phyloP scores from a whole-genome alignment of 345 rosid genomes.

The Populus deltoides region DNA sequence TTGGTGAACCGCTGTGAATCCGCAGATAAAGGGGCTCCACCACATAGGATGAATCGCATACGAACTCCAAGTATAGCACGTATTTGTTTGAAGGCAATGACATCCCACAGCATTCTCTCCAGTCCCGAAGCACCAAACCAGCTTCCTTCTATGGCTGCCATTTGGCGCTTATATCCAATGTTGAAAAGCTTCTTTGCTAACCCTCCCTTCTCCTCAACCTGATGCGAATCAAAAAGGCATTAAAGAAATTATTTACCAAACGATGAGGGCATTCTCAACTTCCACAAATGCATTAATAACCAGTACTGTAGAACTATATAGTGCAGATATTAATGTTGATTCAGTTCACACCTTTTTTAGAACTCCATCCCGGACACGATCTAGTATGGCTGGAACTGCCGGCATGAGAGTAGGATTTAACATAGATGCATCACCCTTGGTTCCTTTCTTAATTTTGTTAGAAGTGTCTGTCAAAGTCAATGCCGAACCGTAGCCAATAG shows the following conservation, averaged over 20 bases:
- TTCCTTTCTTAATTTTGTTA: conserved; percentile 79
- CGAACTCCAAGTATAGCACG: conserved; percentile 75
- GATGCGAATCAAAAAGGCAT: conserved; percentile 6
- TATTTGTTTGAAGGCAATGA: conserved; percentile 54
- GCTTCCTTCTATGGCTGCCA: conserved; percentile 79
- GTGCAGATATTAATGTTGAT: not conserved
- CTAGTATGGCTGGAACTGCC: conserved; percentile 86
- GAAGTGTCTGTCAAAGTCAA: conserved; percentile 81
- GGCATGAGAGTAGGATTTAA: conserved; percentile 81
- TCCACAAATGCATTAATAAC: not conserved
- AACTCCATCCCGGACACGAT: conserved; percentile 83
- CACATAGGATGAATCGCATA: conserved; percentile 69
- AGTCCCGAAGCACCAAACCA: conserved; percentile 93
- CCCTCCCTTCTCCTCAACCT: conserved; percentile 87
- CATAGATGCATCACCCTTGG: conserved; percentile 81
- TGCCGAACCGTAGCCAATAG: conserved; percentile 86
- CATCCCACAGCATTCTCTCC: conserved; percentile 73
- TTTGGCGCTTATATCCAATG: conserved; percentile 61
- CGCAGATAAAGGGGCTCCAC: conserved; percentile 90
- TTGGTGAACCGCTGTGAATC: conserved; percentile 86
- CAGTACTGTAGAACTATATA: not conserved
- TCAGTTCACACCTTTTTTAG: conserved; percentile 52
- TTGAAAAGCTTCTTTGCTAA: conserved; percentile 60
- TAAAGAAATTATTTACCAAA: not conserved
- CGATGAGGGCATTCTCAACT: not conserved